Conservation (phyloP, 1,139 yeast species). For the Arxiozyma slooffiae region DNA sequence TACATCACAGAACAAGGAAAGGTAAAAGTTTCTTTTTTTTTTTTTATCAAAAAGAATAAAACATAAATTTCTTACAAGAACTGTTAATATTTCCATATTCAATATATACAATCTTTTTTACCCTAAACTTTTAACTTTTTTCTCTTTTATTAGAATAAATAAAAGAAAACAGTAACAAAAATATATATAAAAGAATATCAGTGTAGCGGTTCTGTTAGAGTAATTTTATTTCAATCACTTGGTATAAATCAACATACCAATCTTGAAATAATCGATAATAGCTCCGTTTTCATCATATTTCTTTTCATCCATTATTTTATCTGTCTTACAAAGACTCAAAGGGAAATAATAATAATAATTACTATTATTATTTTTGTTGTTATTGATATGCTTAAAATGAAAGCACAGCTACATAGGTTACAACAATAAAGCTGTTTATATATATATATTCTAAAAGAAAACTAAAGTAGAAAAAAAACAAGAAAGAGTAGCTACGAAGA, state of each 20-base stretch:
- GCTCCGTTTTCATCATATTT: slow-evolving; percentile 5
- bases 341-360: not conserved
- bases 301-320: too few species aligned
- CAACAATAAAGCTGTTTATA: too few species aligned
- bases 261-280: slow-evolving; percentile 2
- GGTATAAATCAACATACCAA: not conserved
- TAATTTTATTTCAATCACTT: slow-evolving; percentile 9
- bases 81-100: too few species aligned
- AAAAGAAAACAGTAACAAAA: too few species aligned
- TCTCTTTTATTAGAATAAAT: not conserved
- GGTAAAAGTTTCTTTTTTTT: not conserved
- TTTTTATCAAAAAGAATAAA: too few species aligned
- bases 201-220: slow-evolving; percentile 29
- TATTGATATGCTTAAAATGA: not conserved
- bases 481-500: too few species aligned
- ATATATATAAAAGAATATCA: slow-evolving; percentile 9
- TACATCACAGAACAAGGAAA: not conserved
- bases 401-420: not conserved
- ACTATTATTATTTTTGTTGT: too few species aligned
- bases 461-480: not conserved
- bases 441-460: too few species aligned
- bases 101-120: too few species aligned
- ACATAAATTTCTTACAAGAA: too few species aligned
- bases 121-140: not conserved
- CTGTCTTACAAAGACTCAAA: not conserved